A percentile compares a stretch with the other conserved stretches of the same genome.
phyloP scores from a whole-genome alignment of 495 filamentous ascomycete genomes.

The Penicillium steckii region DNA sequence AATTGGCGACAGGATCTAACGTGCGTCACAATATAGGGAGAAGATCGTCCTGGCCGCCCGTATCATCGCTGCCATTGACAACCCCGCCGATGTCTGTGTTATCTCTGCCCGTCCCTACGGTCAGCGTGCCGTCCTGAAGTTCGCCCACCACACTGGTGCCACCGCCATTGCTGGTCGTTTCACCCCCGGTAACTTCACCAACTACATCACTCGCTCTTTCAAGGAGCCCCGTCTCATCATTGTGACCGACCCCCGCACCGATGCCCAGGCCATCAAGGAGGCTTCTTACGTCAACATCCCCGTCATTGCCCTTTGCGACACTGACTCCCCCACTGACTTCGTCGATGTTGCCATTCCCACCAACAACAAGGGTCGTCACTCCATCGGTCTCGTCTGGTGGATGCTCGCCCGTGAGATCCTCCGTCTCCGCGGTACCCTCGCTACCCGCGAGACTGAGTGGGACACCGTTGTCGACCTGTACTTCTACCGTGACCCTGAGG shows the following conservation, averaged over 20 bases:
- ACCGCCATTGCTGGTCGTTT: constrained; percentile 98
- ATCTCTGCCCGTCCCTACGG: constrained; percentile 99
- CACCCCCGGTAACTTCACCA: constrained; percentile 99
- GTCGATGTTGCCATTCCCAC: constrained; percentile 99
- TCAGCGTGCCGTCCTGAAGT: constrained; percentile 99
- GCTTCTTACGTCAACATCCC: constrained; percentile 99
- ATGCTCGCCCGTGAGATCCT: constrained; percentile 99
- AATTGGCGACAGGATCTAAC: constrained; percentile 24
- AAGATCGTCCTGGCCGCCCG: constrained; percentile 98
- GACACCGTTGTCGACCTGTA: constrained; percentile 99
- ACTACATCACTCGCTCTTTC: constrained; percentile 99
- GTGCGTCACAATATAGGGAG: constrained; percentile 65
- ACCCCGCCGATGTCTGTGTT: constrained; percentile 97
- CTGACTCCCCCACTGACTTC: constrained; percentile 98
- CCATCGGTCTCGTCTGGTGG: constrained; percentile 99
- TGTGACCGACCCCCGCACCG: constrained; percentile 98
- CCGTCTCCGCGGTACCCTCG: constrained; percentile 92
- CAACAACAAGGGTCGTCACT: constrained; percentile 99
- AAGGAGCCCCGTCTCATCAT: constrained; percentile 99
- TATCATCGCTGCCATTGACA: constrained; percentile 98
- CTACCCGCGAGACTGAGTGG: constrained; percentile 92
- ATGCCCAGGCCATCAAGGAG: constrained; percentile 99
- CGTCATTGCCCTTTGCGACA: constrained; percentile 97
- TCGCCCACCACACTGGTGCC: constrained; percentile 94
- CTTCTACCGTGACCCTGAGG: constrained; percentile 99